Base-by-base conservation (phyloP, 169 alveolate genomes). In the Babesia ovata region DNA sequence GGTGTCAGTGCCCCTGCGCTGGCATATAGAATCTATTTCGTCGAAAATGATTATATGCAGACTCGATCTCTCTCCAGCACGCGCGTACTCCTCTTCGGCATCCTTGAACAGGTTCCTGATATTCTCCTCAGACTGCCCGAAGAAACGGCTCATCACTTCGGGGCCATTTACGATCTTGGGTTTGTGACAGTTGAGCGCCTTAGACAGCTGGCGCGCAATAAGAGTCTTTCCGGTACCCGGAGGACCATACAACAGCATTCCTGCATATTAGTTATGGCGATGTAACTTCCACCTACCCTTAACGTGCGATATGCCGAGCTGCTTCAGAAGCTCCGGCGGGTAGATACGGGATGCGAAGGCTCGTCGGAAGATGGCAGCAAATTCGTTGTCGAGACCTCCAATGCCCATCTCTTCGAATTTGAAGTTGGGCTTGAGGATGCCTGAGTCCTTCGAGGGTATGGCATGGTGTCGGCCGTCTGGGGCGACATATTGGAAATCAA, bases 191-290 rank as follows among this genome's bases (percentile, higher is more conserved):
- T 95, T 95, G 36, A 98, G 87, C 22, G 97, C 97, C 76, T 96
- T 94, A n/a, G 99, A 99, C 46, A 98, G 93, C 77, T 97, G 97
- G 74, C 99, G 91, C 29, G 99, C 99, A n/a, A 98, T 98, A 67
- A 97, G 90, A 0, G 99, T 98, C 91, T 98, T 98, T 24, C 99
- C 99, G 12, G 99, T 97, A 28, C 99, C 99, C 0, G 99, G 99
- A 3, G 99, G 99, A 0, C 99, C 99, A 86, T 95, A 95, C 49
- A 98, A 91, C 61, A 98, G 88, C 91, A 98, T 89, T 13, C 99
- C 99, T 90, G 39, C 4, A 4, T 0, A 28, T 29, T 9, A 3
- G 33, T 60, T 17, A 16, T 59, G 16, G 12, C 21, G 7, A 21
- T 12, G 28, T 6, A 26, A 1, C 10, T 17, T 36, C n/a, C 36